phyloP scores from a whole-genome alignment of 1,284 basidiomycete species.

The Ceratobasidium sp. region DNA sequence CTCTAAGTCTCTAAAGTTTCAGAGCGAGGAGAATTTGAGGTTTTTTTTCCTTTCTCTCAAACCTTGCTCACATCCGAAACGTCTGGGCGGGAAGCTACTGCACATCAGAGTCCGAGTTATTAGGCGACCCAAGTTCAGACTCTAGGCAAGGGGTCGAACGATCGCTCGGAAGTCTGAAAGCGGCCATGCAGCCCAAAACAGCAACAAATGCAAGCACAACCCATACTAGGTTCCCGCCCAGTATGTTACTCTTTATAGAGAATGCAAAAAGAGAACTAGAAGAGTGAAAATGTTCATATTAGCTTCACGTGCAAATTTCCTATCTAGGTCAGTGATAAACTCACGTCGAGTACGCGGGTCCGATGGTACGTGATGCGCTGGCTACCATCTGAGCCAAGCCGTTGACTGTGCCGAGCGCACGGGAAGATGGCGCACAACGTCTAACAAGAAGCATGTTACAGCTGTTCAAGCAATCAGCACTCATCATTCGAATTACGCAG shows the following conservation, averaged over 20 bases:
- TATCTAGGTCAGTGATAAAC: neutral
- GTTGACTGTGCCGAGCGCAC: constrained; percentile 51
- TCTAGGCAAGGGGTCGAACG: neutral
- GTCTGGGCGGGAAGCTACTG: too few species aligned
- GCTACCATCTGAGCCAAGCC: constrained; percentile 51
- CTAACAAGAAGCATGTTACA: constrained; percentile 52
- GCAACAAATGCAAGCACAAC: constrained; percentile 30
- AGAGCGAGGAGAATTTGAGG: too few species aligned
- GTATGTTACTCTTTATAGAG: constrained; percentile 33
- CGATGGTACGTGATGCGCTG: constrained; percentile 37
- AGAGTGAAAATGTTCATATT: neutral
- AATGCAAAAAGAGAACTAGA: constrained; percentile 42
- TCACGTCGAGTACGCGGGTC: constrained; percentile 42
- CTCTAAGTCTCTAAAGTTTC: too few species aligned
- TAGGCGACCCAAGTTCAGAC: neutral
- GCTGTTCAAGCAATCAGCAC: constrained; percentile 30
- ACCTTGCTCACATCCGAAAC: too few species aligned
- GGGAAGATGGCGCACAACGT: constrained; percentile 48
- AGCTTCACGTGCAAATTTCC: neutral
- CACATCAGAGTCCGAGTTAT: too few species aligned
- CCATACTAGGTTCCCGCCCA: constrained; percentile 44
- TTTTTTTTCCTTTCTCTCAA: too few species aligned
- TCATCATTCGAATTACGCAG: neutral
- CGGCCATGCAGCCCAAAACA: constrained; percentile 22
- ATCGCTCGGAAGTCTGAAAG: constrained; percentile 14